Evolutionary conservation across 495 filamentous ascomycete genomes (phyloP), one percentile per base, ranked within the genome.

Genomic region (Margaritispora aquatica): DNA sequence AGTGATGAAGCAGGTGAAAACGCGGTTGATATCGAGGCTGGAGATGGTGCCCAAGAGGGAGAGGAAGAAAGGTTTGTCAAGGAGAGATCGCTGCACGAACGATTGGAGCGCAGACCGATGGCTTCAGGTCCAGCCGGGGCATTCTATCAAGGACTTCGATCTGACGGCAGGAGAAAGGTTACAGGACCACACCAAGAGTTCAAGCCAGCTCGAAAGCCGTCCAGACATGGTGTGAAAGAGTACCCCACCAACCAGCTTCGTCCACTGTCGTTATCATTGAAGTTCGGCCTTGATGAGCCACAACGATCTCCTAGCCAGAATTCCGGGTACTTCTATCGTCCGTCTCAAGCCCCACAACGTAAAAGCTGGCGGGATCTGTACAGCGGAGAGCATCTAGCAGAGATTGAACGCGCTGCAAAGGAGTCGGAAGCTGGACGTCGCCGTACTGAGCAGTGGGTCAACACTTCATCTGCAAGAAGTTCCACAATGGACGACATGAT

Each of bases 231-330:
- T n/a, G 38, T 15, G 11, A 59, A 54, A 29, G 41, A 54, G 21
- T 54, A 54, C 26, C 58, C 58, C 13, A 62, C 58, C 1, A 62
- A 62, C 27, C 19, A n/a, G n/a, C 63, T 65, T 51, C 54, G 63
- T 1, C 59, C 63, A 26, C 31, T 65, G 11, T 62, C 59, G 19
- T 53, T 65, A 21, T 26, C 61, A 8, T 26, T 34, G 17, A 26
- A 44, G 15, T 44, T 44, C 19, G 38, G 19, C 15, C 38, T 15
- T 17, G 3, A 8, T 15, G 38, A 17, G 19, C 38, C 38, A 17
- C 38, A 8, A 3, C 38, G 17, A 44, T 44, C 38, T n/a, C 3
- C 19, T 7, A 44, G 38, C 21, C 31, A 29, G 20, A 22, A 22
- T 11, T 46, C 53, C 26, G 26, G 53, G 23, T 64, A 58, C 15